phyloP scores from a whole-genome alignment of 2,329 filamentous ascomycete genomes.

The Trichoderma guizhouense region DNA sequence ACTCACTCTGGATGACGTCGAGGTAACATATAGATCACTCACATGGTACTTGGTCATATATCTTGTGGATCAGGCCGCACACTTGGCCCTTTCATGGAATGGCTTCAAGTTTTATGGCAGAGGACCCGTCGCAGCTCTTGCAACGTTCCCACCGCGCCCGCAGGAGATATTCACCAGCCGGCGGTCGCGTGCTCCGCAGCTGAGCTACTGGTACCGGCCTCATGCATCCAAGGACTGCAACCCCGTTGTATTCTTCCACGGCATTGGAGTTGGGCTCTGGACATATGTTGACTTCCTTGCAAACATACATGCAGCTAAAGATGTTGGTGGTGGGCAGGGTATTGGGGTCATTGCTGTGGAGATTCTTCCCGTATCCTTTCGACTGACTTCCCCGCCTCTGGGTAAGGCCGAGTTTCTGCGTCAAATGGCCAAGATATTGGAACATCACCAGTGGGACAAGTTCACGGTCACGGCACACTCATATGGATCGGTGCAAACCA shows the following conservation, averaged over 20 bases:
- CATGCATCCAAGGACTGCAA: conserved; percentile 48
- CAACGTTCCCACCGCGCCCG: conserved; percentile 58
- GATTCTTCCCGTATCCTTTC: conserved; percentile 62
- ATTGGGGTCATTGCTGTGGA: conserved; percentile 65
- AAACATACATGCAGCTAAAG: conserved; percentile 42
- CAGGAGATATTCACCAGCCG: conserved; percentile 44
- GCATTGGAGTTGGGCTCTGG: conserved; percentile 66
- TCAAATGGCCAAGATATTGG: conserved; percentile 56
- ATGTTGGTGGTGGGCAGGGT: conserved; percentile 37
- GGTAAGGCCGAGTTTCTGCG: conserved; percentile 50
- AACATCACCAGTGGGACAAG: conserved; percentile 53
- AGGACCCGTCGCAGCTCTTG: conserved; percentile 22
- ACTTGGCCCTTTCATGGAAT: conserved; percentile 42
- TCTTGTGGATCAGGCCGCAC: conserved; percentile 51
- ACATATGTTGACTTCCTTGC: conserved; percentile 58
- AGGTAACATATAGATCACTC: conserved; percentile 58
- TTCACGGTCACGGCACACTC: conserved; percentile 61
- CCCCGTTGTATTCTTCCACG: conserved; percentile 67
- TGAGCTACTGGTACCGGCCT: conserved; percentile 65
- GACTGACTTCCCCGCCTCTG: conserved; percentile 55
- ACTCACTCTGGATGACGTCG: conserved; percentile 63
- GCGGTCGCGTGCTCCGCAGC: conserved; percentile 44
- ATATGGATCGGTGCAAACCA: conserved; percentile 62
- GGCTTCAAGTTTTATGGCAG: conserved; percentile 53
- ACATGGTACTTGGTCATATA: conserved; percentile 61